Evolutionary conservation across 352 stramenopile species (phyloP).

Genomic region (Phytophthora pistaciae): DNA sequence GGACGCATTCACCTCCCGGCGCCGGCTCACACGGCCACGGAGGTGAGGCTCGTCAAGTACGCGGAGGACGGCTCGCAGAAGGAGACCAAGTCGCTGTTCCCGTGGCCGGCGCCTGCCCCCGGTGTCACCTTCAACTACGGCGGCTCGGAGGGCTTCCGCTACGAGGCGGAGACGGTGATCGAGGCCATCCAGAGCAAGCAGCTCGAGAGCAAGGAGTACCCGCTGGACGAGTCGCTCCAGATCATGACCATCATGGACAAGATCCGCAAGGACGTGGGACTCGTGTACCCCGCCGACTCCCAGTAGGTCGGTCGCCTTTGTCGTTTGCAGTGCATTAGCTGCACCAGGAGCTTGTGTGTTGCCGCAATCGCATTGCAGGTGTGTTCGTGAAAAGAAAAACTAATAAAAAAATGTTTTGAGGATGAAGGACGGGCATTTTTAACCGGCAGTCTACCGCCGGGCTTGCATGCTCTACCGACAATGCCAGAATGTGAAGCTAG

Average conservation of each 20-base stretch:
- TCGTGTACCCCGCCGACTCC: conserved; percentile 44
- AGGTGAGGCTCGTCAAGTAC: conserved; percentile 44
- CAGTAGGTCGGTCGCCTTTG: conserved; percentile 12
- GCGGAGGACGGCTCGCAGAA: conserved; percentile 18
- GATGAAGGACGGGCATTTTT: not conserved
- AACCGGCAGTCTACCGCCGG: no score
- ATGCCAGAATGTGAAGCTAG: not conserved
- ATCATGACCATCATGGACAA: conserved; percentile 71
- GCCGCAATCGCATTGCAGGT: not conserved
- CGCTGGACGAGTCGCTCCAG: conserved; percentile 61
- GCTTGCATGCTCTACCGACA: not conserved
- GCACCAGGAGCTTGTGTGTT: not conserved
- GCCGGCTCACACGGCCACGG: conserved; percentile 57
- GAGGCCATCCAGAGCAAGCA: conserved; percentile 62
- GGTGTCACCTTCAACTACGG: conserved; percentile 58
- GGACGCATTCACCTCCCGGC: conserved; percentile 65
- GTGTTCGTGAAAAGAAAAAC: not conserved
- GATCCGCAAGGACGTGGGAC: conserved; percentile 58
- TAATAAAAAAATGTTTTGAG: not conserved
- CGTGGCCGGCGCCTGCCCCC: conserved; percentile 41
- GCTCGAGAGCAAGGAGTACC: conserved; percentile 52
- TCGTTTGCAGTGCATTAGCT: not conserved
- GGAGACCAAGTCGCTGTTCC: conserved; percentile 52
- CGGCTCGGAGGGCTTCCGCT: conserved; percentile 72
- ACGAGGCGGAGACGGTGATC: conserved; percentile 75